Base-by-base conservation (phyloP, 495 filamentous ascomycete species). In the Astrocystis sublimbata region DNA sequence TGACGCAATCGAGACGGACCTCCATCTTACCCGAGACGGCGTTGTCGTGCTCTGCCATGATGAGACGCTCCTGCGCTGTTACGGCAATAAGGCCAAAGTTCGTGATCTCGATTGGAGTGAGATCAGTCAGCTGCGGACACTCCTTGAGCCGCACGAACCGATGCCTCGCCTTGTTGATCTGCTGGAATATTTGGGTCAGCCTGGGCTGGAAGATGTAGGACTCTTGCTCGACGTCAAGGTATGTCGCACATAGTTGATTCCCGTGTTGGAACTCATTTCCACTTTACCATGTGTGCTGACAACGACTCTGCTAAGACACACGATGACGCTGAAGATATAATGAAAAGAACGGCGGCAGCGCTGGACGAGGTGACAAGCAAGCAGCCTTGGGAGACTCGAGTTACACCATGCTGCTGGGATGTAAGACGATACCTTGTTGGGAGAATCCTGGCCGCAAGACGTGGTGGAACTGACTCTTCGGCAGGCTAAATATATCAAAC, bases 191-290 rank as follows among this genome's bases (percentile, higher is more conserved):
- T 71, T 98, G 35, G 80, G 83, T 15, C 69, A 81, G 31, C 86
- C 87, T 0, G 81, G 68, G 1, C 55, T 78, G 9, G 85, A 89
- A 65, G 68, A 88, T 41, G 76, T 92, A 4, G 97, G 93, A 93
- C 52, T 93, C 3, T 72, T 98, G 43, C 79, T 98, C 0, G 93
- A 98, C 71, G 90, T 98, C 68, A 98, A 98, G 75, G 87, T 91
- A 74, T 8, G 49, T 53, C 21, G 3, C 31, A 35, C 17, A 6
- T 45, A 51, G 8, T 8, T 15, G 10, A 23, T 10, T 21, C 31
- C 6, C 15, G 0, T 21, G 12, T 23, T 52, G n/a, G 30, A 30
- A 46, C 35, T 12, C 12, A 55, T 23, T 17, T 35, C 28, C 28
- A 1, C 6, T 28, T 3, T 28, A 15, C 31, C 17, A 57, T 45